These are phyloP conservation scores for Ochromonas danica DNA, from an alignment of 108 stramenopile genomes.

Conservation along the genomic window DNA sequence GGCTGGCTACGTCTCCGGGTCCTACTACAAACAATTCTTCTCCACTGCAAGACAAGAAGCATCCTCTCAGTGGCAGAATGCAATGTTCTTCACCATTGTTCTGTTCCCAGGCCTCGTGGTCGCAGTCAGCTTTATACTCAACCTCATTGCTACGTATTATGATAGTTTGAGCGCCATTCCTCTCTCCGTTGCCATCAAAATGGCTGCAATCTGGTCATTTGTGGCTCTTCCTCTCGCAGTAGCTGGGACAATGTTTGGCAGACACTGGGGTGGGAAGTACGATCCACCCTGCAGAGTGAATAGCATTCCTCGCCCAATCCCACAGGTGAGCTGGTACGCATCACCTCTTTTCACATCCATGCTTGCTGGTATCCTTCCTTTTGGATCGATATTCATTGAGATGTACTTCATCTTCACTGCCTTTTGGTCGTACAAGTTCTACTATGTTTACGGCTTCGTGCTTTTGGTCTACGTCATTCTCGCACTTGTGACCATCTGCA, in stretches of 20 bases:
- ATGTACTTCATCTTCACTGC: constrained; percentile 64
- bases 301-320: constrained; percentile 68
- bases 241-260: constrained; percentile 83
- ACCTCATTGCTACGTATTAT: constrained; percentile 73
- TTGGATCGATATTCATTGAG: constrained; percentile 96
- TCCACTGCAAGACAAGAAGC: constrained; percentile 46
- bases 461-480: constrained; percentile 91
- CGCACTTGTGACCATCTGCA: constrained; percentile 87
- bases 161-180: constrained; percentile 86
- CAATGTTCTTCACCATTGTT: constrained; percentile 84
- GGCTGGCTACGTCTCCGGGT: constrained; percentile 80
- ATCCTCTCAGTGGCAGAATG: constrained; percentile 43
- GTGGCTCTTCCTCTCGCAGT: constrained; percentile 87
- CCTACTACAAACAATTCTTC: constrained; percentile 81
- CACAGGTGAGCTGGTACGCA: constrained; percentile 78
- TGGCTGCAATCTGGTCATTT: constrained; percentile 86
- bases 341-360: constrained; percentile 78
- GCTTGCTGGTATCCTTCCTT: constrained; percentile 82
- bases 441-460: constrained; percentile 97
- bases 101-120: constrained; percentile 75
- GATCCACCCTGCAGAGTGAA: constrained; percentile 93
- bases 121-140: constrained; percentile 67
- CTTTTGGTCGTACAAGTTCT: constrained; percentile 85
- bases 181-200: constrained; percentile 77
- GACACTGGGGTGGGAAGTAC: constrained; percentile 67